Evolutionary conservation across 495 filamentous ascomycete species (phyloP).

Genomic region (Aspergillus incahuasiensis): DNA sequence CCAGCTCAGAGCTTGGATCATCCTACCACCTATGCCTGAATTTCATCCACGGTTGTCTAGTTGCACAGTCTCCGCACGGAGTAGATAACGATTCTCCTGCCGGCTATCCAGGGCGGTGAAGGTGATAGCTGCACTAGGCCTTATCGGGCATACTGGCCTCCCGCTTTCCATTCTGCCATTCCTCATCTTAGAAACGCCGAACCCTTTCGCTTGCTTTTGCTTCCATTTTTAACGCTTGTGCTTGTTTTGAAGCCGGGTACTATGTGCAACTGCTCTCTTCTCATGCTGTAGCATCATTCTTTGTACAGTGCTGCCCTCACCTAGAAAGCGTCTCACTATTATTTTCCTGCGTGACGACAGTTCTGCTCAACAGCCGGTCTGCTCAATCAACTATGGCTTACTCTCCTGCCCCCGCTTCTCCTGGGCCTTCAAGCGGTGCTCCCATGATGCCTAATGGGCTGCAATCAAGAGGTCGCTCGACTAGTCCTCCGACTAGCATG

Average conservation of each 20-base stretch:
- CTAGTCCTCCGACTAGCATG: constrained; percentile 32
- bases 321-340: constrained; percentile 8
- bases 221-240: neutral
- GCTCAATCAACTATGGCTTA: constrained; percentile 29
- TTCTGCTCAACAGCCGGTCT: constrained; percentile 12
- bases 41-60: too few relatives aligned
- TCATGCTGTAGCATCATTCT: constrained; percentile 8
- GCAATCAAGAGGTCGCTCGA: constrained; percentile 30
- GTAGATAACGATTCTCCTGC: neutral
- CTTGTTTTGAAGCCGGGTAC: neutral
- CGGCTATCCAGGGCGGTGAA: neutral
- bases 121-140: neutral
- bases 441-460: constrained; percentile 23
- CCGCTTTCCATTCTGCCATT: constrained; percentile 22
- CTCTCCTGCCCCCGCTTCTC: constrained; percentile 34
- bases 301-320: constrained; percentile 1
- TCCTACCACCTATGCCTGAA: too few relatives aligned
- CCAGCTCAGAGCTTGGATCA: too few relatives aligned
- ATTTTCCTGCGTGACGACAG: constrained; percentile 6
- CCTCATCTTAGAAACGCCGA: constrained; percentile 7
- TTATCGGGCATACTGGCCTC: constrained; percentile 4
- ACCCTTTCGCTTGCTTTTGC: constrained; percentile 3
- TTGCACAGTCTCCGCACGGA: too few relatives aligned
- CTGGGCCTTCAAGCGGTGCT: constrained; percentile 20
- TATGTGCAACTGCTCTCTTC: constrained; percentile 3